Evolutionary conservation across 2,329 filamentous ascomycete species (phyloP).

Genomic region (Paecilomyces fulvus): DNA sequence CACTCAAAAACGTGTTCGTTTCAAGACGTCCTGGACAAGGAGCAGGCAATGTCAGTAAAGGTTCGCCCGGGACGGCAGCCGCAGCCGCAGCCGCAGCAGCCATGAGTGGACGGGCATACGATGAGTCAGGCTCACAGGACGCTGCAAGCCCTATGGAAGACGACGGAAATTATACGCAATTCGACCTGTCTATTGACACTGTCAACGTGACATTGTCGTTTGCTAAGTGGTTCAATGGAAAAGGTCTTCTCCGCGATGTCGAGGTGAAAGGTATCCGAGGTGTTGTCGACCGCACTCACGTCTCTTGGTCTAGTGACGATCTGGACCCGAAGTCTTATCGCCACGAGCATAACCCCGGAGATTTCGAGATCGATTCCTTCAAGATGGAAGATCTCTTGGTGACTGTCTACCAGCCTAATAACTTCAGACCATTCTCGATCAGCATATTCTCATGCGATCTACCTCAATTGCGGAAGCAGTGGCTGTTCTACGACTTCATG

Average conservation of each 20-base stretch:
- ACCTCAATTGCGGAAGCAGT: constrained; percentile 86
- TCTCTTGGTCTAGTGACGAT: constrained; percentile 60
- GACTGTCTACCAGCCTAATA: constrained; percentile 80
- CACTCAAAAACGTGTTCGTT: constrained; percentile 93
- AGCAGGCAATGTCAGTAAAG: constrained; percentile 79
- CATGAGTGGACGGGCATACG: constrained; percentile 34
- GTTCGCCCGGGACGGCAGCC: constrained; percentile 74
- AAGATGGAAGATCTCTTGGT: constrained; percentile 90
- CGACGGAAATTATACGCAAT: constrained; percentile 96
- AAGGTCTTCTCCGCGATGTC: constrained; percentile 81
- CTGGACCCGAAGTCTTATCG: constrained; percentile 80
- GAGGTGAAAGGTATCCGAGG: constrained; percentile 90
- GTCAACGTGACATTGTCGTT: constrained; percentile 96
- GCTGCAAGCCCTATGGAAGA: constrained; percentile 49
- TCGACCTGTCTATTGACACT: constrained; percentile 87
- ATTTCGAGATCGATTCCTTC: constrained; percentile 96
- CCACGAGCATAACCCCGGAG: constrained; percentile 78
- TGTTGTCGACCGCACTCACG: constrained; percentile 80
- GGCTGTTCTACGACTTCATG: constrained; percentile 95
- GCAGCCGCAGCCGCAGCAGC: constrained; percentile 72
- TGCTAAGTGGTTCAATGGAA: constrained; percentile 98
- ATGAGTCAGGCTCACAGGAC: constrained; percentile 24
- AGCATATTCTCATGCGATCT: constrained; percentile 96
- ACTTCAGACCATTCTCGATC: constrained; percentile 88
- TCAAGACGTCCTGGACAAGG: constrained; percentile 80